These are phyloP conservation scores for Pisolithus orientalis DNA, from an alignment of 768 basidiomycete species.

Conservation along the genomic window DNA sequence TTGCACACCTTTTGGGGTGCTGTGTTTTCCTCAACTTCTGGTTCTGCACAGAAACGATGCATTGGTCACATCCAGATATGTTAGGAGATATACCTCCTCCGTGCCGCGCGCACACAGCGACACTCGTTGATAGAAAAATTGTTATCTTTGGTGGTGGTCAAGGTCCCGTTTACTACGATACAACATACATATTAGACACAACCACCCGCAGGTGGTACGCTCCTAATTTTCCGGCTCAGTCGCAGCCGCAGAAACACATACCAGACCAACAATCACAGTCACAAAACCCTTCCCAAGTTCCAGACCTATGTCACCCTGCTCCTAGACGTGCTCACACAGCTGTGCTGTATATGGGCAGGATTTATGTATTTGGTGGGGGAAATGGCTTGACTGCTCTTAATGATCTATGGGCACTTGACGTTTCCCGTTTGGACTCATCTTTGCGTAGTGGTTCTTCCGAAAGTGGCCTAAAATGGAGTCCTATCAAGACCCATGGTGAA, in stretches of 20 bases:
- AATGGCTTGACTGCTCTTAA: conserved; percentile 87
- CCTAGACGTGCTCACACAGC: conserved; percentile 87
- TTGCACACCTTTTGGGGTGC: not conserved
- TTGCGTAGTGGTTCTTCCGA: conserved; percentile 7
- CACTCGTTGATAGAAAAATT: conserved; percentile 72
- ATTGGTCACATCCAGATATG: conserved; percentile 78
- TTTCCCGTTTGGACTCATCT: conserved; percentile 35
- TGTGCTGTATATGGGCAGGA: conserved; percentile 60
- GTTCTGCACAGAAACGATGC: conserved; percentile 64
- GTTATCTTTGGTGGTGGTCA: conserved; percentile 87
- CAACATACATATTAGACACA: conserved; percentile 80
- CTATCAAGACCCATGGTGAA: conserved; percentile 49
- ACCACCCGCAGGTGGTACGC: conserved; percentile 58
- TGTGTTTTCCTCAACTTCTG: not conserved
- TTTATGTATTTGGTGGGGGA: conserved; percentile 92
- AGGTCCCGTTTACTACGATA: conserved; percentile 75
- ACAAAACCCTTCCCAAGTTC: conserved; percentile 5
- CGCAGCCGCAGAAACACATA: not conserved
- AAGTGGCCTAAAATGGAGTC: conserved; percentile 47
- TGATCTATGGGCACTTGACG: conserved; percentile 85
- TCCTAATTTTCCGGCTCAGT: conserved; percentile 30
- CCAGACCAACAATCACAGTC: not conserved
- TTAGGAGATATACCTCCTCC: conserved; percentile 76
- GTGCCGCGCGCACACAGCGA: conserved; percentile 84
- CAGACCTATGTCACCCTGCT: conserved; percentile 34